phyloP scores from a whole-genome alignment of 305 asterid genomes.

The Fraxinus paxiana region DNA sequence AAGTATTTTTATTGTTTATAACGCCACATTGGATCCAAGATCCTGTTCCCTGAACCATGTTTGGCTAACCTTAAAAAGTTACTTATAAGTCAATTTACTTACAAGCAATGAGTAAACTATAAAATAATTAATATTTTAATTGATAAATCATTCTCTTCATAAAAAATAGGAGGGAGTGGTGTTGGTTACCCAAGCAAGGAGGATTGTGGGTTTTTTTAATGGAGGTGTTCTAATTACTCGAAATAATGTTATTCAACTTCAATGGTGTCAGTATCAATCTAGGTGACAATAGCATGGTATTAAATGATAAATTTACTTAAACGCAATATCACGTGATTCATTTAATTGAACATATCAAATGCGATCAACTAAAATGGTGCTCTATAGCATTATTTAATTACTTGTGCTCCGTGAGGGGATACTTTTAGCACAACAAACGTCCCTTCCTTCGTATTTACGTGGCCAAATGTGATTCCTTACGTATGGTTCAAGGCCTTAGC shows the following conservation, averaged over 20 bases:
- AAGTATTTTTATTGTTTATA: background rate
- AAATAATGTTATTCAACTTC: no score
- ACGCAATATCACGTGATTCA: background rate
- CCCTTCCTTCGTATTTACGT: background rate
- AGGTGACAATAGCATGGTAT: background rate
- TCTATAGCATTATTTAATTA: no score
- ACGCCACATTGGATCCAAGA: background rate
- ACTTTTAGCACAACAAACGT: background rate
- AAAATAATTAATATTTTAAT: background rate
- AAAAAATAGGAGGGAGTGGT: background rate
- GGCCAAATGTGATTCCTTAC: background rate
- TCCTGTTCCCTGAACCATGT: background rate
- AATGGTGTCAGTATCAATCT: background rate
- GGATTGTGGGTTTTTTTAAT: background rate
- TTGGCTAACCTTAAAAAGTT: background rate
- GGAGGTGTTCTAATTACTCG: background rate
- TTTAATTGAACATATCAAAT: no score
- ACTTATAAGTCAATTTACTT: background rate
- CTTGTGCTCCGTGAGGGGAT: background rate
- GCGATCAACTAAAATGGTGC: background rate
- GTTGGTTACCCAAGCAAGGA: background rate
- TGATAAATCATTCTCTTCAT: background rate
- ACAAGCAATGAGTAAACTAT: background rate
- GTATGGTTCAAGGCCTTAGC: background rate
- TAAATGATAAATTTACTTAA: no score